Conservation (phyloP, 352 stramenopile genomes). For the Peronospora belbahrii region DNA sequence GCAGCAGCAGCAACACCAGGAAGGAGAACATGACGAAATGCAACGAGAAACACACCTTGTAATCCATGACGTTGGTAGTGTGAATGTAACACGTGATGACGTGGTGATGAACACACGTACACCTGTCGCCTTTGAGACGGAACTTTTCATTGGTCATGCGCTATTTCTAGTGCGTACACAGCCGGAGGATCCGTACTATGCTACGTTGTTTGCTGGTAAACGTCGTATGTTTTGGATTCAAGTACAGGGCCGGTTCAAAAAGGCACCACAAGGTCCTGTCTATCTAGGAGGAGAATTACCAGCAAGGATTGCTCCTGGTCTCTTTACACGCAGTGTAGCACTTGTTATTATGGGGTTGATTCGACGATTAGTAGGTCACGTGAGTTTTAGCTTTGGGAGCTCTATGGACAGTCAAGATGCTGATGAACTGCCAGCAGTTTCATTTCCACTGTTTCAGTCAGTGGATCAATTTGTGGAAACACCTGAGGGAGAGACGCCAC, state of each 20-base stretch:
- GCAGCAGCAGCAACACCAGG: not conserved
- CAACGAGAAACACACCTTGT: slow-evolving; percentile 17
- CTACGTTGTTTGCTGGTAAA: slow-evolving; percentile 48
- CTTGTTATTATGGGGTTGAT: slow-evolving; percentile 75
- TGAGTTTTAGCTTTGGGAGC: slow-evolving; percentile 70
- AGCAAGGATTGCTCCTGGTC: slow-evolving; percentile 42
- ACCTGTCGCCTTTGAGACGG: slow-evolving; percentile 78
- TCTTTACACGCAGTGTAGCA: slow-evolving; percentile 74
- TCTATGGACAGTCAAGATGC: slow-evolving; percentile 5
- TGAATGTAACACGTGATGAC: not conserved
- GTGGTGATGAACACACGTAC: slow-evolving; percentile 52
- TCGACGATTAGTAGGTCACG: slow-evolving; percentile 46
- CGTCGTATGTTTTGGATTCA: slow-evolving; percentile 85
- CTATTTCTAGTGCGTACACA: slow-evolving; percentile 78
- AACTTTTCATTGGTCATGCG: slow-evolving; percentile 72
- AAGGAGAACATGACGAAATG: slow-evolving; percentile 1
- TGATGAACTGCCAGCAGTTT: slow-evolving; percentile 47
- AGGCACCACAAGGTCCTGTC: slow-evolving; percentile 37
- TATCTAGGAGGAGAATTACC: slow-evolving; percentile 75
- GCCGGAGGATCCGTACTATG: slow-evolving; percentile 46
- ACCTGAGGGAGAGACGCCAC: slow-evolving; percentile 38
- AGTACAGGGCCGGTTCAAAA: slow-evolving; percentile 80
- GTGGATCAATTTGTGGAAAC: slow-evolving; percentile 79
- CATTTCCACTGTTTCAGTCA: slow-evolving; percentile 72
- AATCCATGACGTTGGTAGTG: slow-evolving; percentile 35